Percentiles rank a stretch among this genome's conserved stretches.
Conservation (phyloP, 2,329 filamentous ascomycete genomes). For the Fusarium sp. region DNA sequence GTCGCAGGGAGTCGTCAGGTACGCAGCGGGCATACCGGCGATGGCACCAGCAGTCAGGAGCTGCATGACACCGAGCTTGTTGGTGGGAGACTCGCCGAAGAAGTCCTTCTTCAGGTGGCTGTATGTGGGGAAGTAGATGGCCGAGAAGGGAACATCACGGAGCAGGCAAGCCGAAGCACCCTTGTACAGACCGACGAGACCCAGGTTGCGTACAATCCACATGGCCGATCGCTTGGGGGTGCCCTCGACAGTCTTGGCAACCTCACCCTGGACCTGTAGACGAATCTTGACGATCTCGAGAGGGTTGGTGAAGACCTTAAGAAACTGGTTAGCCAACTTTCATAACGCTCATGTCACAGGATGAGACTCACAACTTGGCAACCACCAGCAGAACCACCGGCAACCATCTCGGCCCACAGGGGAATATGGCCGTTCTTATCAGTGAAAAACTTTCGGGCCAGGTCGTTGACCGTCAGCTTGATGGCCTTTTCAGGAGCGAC, state of each 20-base stretch:
- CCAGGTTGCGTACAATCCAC: slow-evolving; percentile 97
- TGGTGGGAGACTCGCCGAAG: slow-evolving; percentile 88
- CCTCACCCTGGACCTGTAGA: slow-evolving; percentile 95
- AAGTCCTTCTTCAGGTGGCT: slow-evolving; percentile 92
- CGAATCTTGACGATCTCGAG: slow-evolving; percentile 99
- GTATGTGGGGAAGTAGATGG: slow-evolving; percentile 99
- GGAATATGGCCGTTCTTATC: slow-evolving; percentile 82
- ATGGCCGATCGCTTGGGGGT: slow-evolving; percentile 91
- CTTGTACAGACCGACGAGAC: slow-evolving; percentile 95
- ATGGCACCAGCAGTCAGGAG: slow-evolving; percentile 95
- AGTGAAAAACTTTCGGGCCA: slow-evolving; percentile 82
- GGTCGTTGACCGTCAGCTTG: slow-evolving; percentile 97
- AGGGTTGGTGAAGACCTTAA: slow-evolving; percentile 93
- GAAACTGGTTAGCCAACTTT: slow-evolving; percentile 6
- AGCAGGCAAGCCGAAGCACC: slow-evolving; percentile 93
- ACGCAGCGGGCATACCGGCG: slow-evolving; percentile 89
- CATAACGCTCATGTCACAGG: neutral
- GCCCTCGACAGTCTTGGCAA: slow-evolving; percentile 86
- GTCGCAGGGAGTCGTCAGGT: slow-evolving; percentile 96
- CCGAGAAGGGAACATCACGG: slow-evolving; percentile 96
- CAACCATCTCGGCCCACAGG: slow-evolving; percentile 79
- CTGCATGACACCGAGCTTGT: slow-evolving; percentile 91
- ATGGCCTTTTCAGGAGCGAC: slow-evolving; percentile 99
- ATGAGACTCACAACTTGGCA: slow-evolving; percentile 90
- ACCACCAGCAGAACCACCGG: slow-evolving; percentile 88